Percentiles rank a stretch among this genome's conserved stretches.
These are phyloP conservation scores for Alternaria ethzedia DNA, from an alignment of 2,329 filamentous ascomycete genomes.

Conservation along the genomic window DNA sequence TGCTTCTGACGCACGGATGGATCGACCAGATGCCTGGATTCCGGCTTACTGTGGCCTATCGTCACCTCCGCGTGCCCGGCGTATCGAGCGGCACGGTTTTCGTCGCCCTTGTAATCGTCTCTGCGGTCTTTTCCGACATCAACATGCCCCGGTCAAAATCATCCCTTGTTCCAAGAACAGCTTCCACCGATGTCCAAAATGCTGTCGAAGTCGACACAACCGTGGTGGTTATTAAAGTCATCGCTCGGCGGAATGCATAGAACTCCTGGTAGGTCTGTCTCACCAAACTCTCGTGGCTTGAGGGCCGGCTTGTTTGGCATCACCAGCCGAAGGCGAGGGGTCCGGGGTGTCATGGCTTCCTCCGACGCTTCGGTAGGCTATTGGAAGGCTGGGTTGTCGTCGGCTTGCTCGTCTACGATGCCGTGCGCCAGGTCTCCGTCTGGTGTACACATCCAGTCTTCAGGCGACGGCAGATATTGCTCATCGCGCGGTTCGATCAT, in stretches of 20 bases:
- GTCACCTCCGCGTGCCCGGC: no score
- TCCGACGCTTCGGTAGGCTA: no score
- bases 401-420: not conserved
- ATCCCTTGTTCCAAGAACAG: constrained; percentile 82
- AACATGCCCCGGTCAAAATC: constrained; percentile 94
- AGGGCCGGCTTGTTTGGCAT: not conserved
- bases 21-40: no score
- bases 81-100: no score
- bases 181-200: constrained; percentile 80
- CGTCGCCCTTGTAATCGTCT: no score
- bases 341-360: rapidly evolving
- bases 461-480: not conserved
- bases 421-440: not conserved
- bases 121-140: not conserved
- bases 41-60: no score
- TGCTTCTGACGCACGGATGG: no score
- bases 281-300: rapidly evolving
- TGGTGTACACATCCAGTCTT: not conserved
- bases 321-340: not conserved
- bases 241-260: not conserved
- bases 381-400: not conserved
- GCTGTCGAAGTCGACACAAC: no score
- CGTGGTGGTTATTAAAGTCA: no score
- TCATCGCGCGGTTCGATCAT: not conserved
- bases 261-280: not conserved